Evolutionary conservation across 805 yeast genomes (phyloP), one percentile per base, ranked within the genome.

Genomic region (Metschnikowia anglica): DNA sequence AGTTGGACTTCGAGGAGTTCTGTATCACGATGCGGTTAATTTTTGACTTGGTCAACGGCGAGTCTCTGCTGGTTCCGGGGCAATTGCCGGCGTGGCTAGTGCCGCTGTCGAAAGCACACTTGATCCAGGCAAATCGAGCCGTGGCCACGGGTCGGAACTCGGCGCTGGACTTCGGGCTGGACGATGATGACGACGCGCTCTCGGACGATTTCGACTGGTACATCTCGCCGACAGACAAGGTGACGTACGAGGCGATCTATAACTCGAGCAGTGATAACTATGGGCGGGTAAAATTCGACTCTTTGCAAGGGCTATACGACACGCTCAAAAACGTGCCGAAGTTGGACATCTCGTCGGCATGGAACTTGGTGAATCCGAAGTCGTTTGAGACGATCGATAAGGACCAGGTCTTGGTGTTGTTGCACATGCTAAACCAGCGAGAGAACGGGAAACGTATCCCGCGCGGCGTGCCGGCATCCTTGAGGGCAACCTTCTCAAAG

Each of bases 21-120:
- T 93, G 97, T 60, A 88, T 93, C 50, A 91, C 97, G 39, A 93
- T 93, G 99, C 77, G 98, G 53, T 74, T 93, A 43, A 87, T 91
- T 34, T 93, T 89, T 60, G 99, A 93, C 61, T 63, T 85, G 60
- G 91, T 93, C 41, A 90, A 93, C 63, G 88, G 90, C 13, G 69
- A 65, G 34, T 52, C 58, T 29, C 54, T 73, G 13, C 63, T 69
- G 15, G 71, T 90, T 5, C 99, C 99, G 1, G 62, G 68, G 18
- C 73, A 74, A 36, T 72, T 93, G 44, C 99, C 99, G 2, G 80
- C 77, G 34, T 91, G 98, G 98, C 77, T 93, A 47, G 78, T 93
- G 46, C 99, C 99, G 1, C 83, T 91, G 5, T 79, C 88, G 39
- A 93, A 93, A 58, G 81, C 84, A 13, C 95, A 88, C 57, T 68